Evolutionary conservation across 768 basidiomycete species (phyloP).

Genomic region (Trametes punicea): DNA sequence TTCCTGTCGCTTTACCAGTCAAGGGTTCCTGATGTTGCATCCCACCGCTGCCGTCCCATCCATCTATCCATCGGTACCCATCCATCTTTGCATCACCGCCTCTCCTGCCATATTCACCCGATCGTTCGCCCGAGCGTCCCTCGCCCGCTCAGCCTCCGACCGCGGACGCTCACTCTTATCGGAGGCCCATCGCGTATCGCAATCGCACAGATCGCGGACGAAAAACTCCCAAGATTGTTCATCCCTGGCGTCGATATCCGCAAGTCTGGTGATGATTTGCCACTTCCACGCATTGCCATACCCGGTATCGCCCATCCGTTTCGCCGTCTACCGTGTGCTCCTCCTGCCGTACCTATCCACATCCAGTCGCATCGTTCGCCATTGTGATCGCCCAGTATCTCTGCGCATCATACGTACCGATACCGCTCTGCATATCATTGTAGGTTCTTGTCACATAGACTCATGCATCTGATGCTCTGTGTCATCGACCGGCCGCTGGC

Average conservation of each 20-base stretch:
- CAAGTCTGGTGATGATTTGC: conserved; percentile 3
- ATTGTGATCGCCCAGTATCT: not conserved
- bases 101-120: not conserved
- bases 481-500: no score
- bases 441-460: conserved; percentile 13
- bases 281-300: conserved; percentile 10
- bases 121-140: not conserved
- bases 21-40: not conserved
- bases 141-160: not conserved
- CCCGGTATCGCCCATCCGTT: not conserved
- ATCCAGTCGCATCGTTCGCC: not conserved
- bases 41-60: conserved; percentile 4
- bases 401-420: conserved; percentile 10
- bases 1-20: not conserved
- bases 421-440: conserved; percentile 13
- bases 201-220: conserved; percentile 11
- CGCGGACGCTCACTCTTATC: not conserved
- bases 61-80: conserved; percentile 18
- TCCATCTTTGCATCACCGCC: conserved; percentile 7
- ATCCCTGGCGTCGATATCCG: not conserved
- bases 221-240: not conserved
- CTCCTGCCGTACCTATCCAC: not conserved
- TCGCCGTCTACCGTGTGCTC: not conserved
- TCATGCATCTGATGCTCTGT: no score
- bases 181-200: conserved; percentile 10